Evolutionary conservation across 768 basidiomycete species (phyloP).

Genomic region (Termitomyces eurrhizus): DNA sequence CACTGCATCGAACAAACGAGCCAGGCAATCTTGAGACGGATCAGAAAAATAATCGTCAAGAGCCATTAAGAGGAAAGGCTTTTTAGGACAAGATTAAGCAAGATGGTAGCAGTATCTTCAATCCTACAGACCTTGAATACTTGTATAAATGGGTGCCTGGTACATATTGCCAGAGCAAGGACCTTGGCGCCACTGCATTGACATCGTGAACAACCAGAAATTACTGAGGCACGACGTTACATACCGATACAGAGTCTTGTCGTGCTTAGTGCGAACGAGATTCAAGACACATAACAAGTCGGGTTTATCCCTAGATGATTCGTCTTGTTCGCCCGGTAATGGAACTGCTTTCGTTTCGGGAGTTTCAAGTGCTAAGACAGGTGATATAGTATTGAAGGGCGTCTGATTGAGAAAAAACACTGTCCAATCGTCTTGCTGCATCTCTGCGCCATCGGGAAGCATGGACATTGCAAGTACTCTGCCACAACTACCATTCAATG

Average conservation of each 20-base stretch:
- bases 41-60: constrained; percentile 91
- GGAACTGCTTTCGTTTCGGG: constrained; percentile 35
- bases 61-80: constrained; percentile 93
- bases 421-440: constrained; percentile 95
- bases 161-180: constrained; percentile 92
- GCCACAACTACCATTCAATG: constrained; percentile 9
- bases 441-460: constrained; percentile 97
- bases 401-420: constrained; percentile 98
- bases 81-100: neutral
- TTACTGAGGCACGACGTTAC: constrained; percentile 17
- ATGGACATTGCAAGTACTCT: constrained; percentile 95
- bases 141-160: constrained; percentile 90
- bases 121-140: constrained; percentile 74
- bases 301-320: constrained; percentile 27
- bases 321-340: constrained; percentile 31
- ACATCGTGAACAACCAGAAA: neutral
- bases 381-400: constrained; percentile 79
- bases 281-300: constrained; percentile 86
- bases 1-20: constrained; percentile 87
- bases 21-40: constrained; percentile 87
- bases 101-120: neutral
- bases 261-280: constrained; percentile 87
- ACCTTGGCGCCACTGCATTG: constrained; percentile 80
- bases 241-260: constrained; percentile 76
- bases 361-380: constrained; percentile 72